A percentile compares a stretch with the other conserved stretches of the same genome.
Conservation (phyloP, 495 filamentous ascomycete species). For the Penicillium waksmanii region DNA sequence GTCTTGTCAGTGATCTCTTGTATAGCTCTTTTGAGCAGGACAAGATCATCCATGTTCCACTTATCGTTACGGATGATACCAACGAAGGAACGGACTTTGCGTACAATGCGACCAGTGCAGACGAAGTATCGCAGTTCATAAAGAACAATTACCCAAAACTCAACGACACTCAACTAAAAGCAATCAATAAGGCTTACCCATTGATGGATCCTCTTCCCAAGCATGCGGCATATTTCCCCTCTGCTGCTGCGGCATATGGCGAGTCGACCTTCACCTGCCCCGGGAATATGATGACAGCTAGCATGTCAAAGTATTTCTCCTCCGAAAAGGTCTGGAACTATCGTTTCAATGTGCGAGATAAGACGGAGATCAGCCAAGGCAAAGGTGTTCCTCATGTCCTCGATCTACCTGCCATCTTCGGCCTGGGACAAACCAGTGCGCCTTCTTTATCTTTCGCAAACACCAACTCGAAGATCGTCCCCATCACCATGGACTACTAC, state of each 20-base stretch:
- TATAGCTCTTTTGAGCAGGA: constrained; percentile 57
- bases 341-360: constrained; percentile 63
- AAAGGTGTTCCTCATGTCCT: constrained; percentile 66
- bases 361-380: constrained; percentile 48
- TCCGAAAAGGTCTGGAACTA: constrained; percentile 56
- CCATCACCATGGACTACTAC: constrained; percentile 65
- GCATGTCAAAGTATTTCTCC: constrained; percentile 43
- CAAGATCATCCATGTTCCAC: constrained; percentile 62
- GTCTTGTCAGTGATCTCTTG: constrained; percentile 56
- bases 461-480: constrained; percentile 50
- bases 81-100: constrained; percentile 69
- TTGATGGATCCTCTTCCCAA: constrained; percentile 37
- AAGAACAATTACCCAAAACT: constrained; percentile 63
- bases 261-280: constrained; percentile 72
- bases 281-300: constrained; percentile 41
- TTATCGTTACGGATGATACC: constrained; percentile 66
- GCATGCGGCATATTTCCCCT: constrained; percentile 57
- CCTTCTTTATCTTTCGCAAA: constrained; percentile 26
- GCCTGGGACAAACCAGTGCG: constrained; percentile 27
- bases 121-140: constrained; percentile 58
- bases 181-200: constrained; percentile 62
- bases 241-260: constrained; percentile 63
- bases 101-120: constrained; percentile 43
- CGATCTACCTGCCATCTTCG: constrained; percentile 64
- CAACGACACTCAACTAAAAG: constrained; percentile 47